A percentile compares a stretch with the other conserved stretches of the same genome.
These are phyloP conservation scores for Durotheca rogersii DNA, from an alignment of 495 filamentous ascomycete genomes.

Conservation along the genomic window DNA sequence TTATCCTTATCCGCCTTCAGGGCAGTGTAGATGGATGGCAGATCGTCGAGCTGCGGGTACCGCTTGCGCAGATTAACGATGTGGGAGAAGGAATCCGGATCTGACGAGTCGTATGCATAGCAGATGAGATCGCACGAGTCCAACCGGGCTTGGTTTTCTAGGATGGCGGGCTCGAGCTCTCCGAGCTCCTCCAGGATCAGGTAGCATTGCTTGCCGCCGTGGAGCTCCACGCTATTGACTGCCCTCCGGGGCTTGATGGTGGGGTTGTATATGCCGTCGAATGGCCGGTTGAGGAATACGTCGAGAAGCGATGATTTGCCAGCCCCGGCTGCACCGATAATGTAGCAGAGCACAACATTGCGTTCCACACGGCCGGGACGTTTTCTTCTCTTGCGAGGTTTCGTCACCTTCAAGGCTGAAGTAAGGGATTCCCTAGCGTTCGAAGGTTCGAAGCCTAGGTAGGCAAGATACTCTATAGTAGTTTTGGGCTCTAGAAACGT, in stretches of 20 bases:
- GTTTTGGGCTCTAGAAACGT: conserved; percentile 95
- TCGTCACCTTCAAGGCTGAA: conserved; percentile 85
- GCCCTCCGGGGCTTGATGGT: conserved; percentile 92
- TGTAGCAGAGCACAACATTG: conserved; percentile 94
- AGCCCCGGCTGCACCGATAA: conserved; percentile 78
- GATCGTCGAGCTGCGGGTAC: conserved; percentile 77
- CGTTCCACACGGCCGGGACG: conserved; percentile 83
- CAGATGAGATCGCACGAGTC: conserved; percentile 91
- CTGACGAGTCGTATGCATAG: conserved; percentile 94
- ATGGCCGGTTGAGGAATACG: conserved; percentile 85
- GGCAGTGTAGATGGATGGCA: conserved; percentile 87
- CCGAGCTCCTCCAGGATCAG: conserved; percentile 93
- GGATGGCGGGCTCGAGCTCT: conserved; percentile 88
- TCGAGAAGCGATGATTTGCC: conserved; percentile 90
- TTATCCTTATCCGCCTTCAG: conserved; percentile 94
- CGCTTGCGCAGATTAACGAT: conserved; percentile 76
- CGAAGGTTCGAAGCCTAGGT: conserved; percentile 79
- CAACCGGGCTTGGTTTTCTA: conserved; percentile 90
- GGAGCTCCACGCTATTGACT: conserved; percentile 94
- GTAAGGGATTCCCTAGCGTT: conserved; percentile 68
- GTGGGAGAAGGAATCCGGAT: conserved; percentile 91
- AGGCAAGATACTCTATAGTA: conserved; percentile 91
- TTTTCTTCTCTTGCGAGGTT: conserved; percentile 78
- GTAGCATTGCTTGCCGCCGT: conserved; percentile 95
- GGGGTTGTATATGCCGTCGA: conserved; percentile 82